Conservation (phyloP, 2,329 filamentous ascomycete genomes). For the Xylariaceae sp. region DNA sequence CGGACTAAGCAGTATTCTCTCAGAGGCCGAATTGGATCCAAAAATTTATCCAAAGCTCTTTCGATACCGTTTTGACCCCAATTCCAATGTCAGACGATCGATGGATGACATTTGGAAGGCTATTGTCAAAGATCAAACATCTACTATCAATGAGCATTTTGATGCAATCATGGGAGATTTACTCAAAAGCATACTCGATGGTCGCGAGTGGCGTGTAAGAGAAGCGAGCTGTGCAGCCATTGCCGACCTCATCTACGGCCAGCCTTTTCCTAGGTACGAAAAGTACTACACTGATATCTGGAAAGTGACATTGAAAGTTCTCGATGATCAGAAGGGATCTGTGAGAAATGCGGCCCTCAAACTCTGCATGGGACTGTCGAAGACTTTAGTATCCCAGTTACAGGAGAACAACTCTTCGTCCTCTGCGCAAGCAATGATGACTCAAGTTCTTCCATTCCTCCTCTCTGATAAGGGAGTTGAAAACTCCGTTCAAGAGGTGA, state of each 20-base stretch:
- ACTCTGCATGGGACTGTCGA: slow-evolving; percentile 79
- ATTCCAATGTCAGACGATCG: slow-evolving; percentile 83
- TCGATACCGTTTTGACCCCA: slow-evolving; percentile 92
- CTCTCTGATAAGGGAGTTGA: slow-evolving; percentile 86
- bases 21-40: slow-evolving; percentile 81
- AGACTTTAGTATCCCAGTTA: slow-evolving; percentile 77
- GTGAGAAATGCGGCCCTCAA: slow-evolving; percentile 78
- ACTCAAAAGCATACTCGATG: slow-evolving; percentile 72
- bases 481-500: slow-evolving; percentile 82
- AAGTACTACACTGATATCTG: slow-evolving; percentile 82
- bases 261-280: slow-evolving; percentile 72
- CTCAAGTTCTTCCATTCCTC: slow-evolving; percentile 84
- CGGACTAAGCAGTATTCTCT: slow-evolving; percentile 86
- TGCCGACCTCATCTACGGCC: slow-evolving; percentile 79
- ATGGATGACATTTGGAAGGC: slow-evolving; percentile 99
- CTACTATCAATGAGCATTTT: slow-evolving; percentile 76
- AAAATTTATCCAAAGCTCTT: slow-evolving; percentile 95
- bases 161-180: slow-evolving; percentile 86
- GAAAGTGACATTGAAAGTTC: slow-evolving; percentile 79
- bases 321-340: slow-evolving; percentile 93
- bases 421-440: slow-evolving; percentile 73
- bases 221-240: slow-evolving; percentile 91
- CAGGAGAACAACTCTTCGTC: slow-evolving; percentile 71
- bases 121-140: slow-evolving; percentile 81
- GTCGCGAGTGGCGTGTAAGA: slow-evolving; percentile 88